Evolutionary conservation across 2,329 filamentous ascomycete genomes (phyloP), one percentile per base, ranked within the genome.

Genomic region (Myriosclerotinia duriaeana): DNA sequence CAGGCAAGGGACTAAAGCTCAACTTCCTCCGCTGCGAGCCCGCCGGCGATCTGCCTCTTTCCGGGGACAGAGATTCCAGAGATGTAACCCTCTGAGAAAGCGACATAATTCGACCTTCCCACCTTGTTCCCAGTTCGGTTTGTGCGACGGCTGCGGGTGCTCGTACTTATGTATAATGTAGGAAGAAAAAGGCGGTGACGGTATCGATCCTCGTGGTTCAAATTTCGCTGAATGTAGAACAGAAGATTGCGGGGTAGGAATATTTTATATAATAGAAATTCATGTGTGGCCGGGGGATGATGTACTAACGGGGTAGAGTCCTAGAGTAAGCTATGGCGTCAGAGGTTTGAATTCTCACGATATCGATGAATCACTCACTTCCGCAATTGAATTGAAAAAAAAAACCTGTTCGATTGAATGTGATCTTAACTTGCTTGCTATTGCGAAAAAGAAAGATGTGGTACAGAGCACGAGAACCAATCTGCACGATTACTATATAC

Each of bases 1-100:
- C 70, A 22, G 71, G 71, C 30, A 74, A 34, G 17, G 72, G 72
- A 65, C 67, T 74, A 52, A 74, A 74, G 68, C 68, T 72, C 38
- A 73, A 61, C 55, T 71, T 74, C 11, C 70, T 66, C 26, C 65
- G 40, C 14, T 66, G 55, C 36, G 53, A 66, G 36, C 48, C 68
- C 36, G 20, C 59, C 9, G 34, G 62, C 26, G 50, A 66, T 22
- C 68, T 66, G 22, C 70, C 71, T 64, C 72, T 67, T 55, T 74
- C 72, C 14, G 69, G 71, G 20, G 69, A 68, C 9, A 74, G 64
- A 30, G 68, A 69, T 54, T 72, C 71, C 22, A 70, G 63, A 26
- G 72, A 72, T 2, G 71, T 71, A 5, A 74, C 69, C 65, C 72
- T 64, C 38, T 72, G 66, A 36, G 70, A 67, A 11, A 73, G 52